Evolutionary conservation across 2,329 filamentous ascomycete genomes (phyloP), one percentile per base, ranked within the genome.

Genomic region (Dothistroma pini): DNA sequence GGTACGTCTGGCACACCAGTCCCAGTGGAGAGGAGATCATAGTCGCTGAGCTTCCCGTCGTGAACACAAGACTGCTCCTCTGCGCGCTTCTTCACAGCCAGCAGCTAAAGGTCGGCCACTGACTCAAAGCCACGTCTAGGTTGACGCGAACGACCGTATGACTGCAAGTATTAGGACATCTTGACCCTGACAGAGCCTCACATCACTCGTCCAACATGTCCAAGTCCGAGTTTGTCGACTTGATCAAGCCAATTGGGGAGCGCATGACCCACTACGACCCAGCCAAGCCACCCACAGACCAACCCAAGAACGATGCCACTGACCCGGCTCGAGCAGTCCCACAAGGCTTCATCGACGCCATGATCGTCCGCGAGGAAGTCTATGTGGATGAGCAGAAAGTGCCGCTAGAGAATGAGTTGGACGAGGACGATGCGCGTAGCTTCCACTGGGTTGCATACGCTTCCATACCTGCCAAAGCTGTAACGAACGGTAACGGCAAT

Each of bases 371-470:
- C 41, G 78, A 82, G 59, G 75, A 76, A 44, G 85, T 87, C 65
- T 87, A 83, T 66, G 78, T 84, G 41, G 75, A 81, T 60, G 84
- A 86, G 71, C 85, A 87, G 65, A 74, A 77, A 22, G 80, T 84
- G 31, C 76, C 79, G 0, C 75, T 86, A 0, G 85, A 89, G 41
- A 84, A 86, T 66, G 93, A 97, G 75, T 83, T 91, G 66, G 93
- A 97, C 78, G 78, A 81, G 0, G 91, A 97, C 72, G 93, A 97
- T 74, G 67, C 82, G 0, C 84, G 90, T 38, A 88, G 86, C 67
- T 93, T 88, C 77, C 92, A 97, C 75, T 96, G 91, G 89, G 88
- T 96, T 32, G 80, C 88, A n/a, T 96, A 96, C 75, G 85, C 86
- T 53, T 86, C 82, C 16, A 81, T 89, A 16, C 72, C 76, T 2